Evolutionary conservation across 1,284 basidiomycete genomes (phyloP), one percentile per base, ranked within the genome.

Genomic region (Tranzscheliella williamsii): DNA sequence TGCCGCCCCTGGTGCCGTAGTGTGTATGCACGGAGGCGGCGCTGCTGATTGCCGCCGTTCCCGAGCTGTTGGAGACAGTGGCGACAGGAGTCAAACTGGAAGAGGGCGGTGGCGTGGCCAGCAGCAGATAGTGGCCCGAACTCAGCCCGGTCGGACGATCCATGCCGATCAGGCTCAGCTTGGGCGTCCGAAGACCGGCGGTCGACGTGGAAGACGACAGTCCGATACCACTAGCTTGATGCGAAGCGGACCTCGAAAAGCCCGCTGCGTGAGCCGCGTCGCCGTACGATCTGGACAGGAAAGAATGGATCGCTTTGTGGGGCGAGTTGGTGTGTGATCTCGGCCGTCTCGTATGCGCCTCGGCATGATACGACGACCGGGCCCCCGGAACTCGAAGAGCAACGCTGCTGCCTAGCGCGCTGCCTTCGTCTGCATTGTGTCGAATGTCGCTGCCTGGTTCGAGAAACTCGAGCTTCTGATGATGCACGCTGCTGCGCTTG

Each of bases 321-420:
- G 58, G 58, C 9, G 58, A 62, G 22, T 55, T 62, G 29, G 52
- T 62, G 17, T 48, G 50, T 5, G 58, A 62, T 9, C 58, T 35
- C 4, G 58, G 48, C 4, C 58, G 39, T 3, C 37, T 22, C 4
- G n/a, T n/a, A n/a, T n/a, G n/a, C n/a, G n/a, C n/a, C n/a, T n/a
- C n/a, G n/a, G n/a, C n/a, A n/a, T n/a, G n/a, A n/a, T n/a, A n/a
- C n/a, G n/a, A n/a, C n/a, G n/a, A n/a, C n/a, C n/a, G n/a, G n/a
- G 24, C 21, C 11, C 41, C 32, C 2, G 53, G 53, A 1, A 58
- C 55, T 8, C 41, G 55, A 13, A 58, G 44, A 5, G 55, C 55
- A 16, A 34, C 34, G 44, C 49, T 58, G 8, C 26, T 15, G 26
- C 26, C 26, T 27, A 15, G 26, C 26, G 8, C 26, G 8, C 8